Percentiles rank a stretch among this genome's conserved stretches.
phyloP scores from a whole-genome alignment of 306 rosid genomes.

The Ceratonia siliqua region DNA sequence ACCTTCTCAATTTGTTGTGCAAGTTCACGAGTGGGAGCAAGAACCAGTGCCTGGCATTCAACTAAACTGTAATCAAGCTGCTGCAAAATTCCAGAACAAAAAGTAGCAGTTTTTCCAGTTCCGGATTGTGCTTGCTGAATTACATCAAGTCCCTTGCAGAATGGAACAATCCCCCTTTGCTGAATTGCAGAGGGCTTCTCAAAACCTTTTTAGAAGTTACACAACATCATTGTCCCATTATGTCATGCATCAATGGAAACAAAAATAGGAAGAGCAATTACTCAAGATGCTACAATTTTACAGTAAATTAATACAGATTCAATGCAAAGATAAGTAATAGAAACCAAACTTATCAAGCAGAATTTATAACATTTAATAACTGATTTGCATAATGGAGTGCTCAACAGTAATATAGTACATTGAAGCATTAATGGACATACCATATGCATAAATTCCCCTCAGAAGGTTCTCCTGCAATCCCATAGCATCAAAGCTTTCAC shows the following conservation, averaged over 20 bases:
- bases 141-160: conserved; percentile 76
- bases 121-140: conserved; percentile 83
- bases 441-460: conserved; percentile 76
- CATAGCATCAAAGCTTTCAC: conserved; percentile 65
- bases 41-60: conserved; percentile 78
- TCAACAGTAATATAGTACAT: background rate
- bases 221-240: conserved; percentile 9
- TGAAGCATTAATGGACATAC: conserved; percentile 37
- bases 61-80: conserved; percentile 68
- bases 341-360: background rate
- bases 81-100: conserved; percentile 80
- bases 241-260: background rate
- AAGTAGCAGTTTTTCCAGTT: conserved; percentile 77
- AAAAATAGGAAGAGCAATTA: background rate
- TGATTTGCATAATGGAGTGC: background rate
- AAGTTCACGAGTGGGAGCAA: conserved; percentile 81
- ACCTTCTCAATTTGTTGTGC: conserved; percentile 85
- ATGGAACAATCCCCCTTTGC: conserved; percentile 82
- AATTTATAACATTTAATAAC: background rate
- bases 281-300: background rate
- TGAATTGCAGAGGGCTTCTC: conserved; percentile 88
- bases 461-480: conserved; percentile 81
- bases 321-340: background rate
- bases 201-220: conserved; percentile 49
- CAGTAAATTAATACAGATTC: background rate